These are phyloP conservation scores for Phytophthora cactorum DNA, from an alignment of 352 stramenopile species.

Conservation along the genomic window DNA sequence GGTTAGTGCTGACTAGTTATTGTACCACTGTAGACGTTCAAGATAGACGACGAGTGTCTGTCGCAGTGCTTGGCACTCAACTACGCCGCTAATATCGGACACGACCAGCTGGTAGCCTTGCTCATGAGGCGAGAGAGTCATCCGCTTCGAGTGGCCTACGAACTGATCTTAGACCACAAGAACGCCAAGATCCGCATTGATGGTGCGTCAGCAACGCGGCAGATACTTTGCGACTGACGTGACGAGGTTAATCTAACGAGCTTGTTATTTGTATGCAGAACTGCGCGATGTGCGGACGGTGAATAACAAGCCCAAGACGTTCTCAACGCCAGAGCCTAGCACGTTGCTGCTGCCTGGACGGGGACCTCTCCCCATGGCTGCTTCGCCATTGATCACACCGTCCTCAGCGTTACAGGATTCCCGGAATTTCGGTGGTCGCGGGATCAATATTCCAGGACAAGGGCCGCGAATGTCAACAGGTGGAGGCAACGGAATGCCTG, in stretches of 20 bases:
- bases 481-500: constrained; percentile 29
- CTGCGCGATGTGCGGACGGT: constrained; percentile 72
- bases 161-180: constrained; percentile 98
- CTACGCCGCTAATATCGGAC: constrained; percentile 51
- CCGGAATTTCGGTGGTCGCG: constrained; percentile 72
- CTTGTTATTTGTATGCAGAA: constrained; percentile 41
- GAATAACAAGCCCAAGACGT: constrained; percentile 83
- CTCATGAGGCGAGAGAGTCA: constrained; percentile 66
- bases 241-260: constrained; percentile 3
- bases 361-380: constrained; percentile 81
- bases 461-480: constrained; percentile 29
- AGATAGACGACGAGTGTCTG: constrained; percentile 82
- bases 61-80: constrained; percentile 63
- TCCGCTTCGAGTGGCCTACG: constrained; percentile 95
- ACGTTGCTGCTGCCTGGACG: constrained; percentile 76
- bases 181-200: constrained; percentile 95
- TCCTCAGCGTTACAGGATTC: constrained; percentile 49
- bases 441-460: constrained; percentile 39
- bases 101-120: constrained; percentile 66
- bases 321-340: constrained; percentile 65
- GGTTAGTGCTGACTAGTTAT: not conserved
- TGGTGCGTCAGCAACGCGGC: constrained; percentile 35
- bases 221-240: not conserved
- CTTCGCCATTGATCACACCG: constrained; percentile 75
- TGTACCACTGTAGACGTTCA: constrained; percentile 61